Evolutionary conservation across 768 basidiomycete species (phyloP).

Genomic region (Amanita rubescens): DNA sequence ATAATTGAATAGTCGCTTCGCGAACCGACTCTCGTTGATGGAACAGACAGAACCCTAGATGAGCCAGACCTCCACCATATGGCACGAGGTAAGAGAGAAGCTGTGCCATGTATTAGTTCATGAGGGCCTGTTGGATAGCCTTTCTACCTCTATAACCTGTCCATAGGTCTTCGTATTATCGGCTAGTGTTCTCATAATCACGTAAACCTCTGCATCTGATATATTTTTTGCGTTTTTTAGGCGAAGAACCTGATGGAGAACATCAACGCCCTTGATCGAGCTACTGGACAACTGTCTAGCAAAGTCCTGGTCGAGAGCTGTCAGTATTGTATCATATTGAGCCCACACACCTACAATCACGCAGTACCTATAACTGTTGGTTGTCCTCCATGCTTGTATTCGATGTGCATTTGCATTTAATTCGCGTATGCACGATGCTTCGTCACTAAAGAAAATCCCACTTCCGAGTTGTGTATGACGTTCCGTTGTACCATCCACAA

Average conservation of each 20-base stretch:
- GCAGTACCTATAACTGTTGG: slow-evolving; percentile 70
- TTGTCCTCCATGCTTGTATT: slow-evolving; percentile 91
- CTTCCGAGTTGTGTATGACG: slow-evolving; percentile 57
- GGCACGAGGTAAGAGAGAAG: slow-evolving; percentile 72
- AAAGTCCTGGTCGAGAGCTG: slow-evolving; percentile 50
- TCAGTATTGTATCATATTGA: slow-evolving; percentile 10
- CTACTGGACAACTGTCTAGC: slow-evolving; percentile 42
- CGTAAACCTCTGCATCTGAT: slow-evolving; percentile 61
- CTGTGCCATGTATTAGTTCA: slow-evolving; percentile 31
- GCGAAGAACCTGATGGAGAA: slow-evolving; percentile 78
- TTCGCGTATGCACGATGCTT: slow-evolving; percentile 57
- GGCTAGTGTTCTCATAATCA: slow-evolving; percentile 69
- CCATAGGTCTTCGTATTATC: slow-evolving; percentile 75
- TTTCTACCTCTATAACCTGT: slow-evolving; percentile 75
- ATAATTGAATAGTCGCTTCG: slow-evolving; percentile 74
- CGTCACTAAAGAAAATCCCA: slow-evolving; percentile 76
- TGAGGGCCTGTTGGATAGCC: not conserved
- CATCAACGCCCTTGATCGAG: slow-evolving; percentile 74
- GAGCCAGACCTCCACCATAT: slow-evolving; percentile 75
- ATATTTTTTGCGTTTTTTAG: slow-evolving; percentile 69
- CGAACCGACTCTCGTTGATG: slow-evolving; percentile 76
- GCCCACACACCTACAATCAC: slow-evolving; percentile 40
- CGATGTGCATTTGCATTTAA: slow-evolving; percentile 69
- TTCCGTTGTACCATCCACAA: slow-evolving; percentile 35
- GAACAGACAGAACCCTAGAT: slow-evolving; percentile 85